phyloP scores from a whole-genome alignment of 176 grass and related monocot species.

The Tillandsia fasciculata region DNA sequence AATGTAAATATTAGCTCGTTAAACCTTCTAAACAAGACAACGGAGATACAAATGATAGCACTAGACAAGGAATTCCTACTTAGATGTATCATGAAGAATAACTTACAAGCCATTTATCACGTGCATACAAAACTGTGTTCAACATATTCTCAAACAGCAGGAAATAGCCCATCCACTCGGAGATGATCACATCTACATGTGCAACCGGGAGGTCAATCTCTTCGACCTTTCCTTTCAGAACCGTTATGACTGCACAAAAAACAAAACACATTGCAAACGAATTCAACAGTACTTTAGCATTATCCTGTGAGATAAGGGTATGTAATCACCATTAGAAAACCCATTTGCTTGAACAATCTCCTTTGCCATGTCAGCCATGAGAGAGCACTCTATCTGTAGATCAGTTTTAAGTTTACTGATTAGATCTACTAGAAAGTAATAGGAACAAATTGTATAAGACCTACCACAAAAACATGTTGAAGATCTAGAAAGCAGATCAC shows the following conservation, averaged over 20 bases:
- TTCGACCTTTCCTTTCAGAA: conserved; percentile 94
- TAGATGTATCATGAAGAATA: conserved; percentile 9
- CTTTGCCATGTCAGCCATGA: conserved; percentile 95
- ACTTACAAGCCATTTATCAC: conserved; percentile 99
- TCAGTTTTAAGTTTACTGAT: background rate
- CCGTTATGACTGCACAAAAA: conserved; percentile 66
- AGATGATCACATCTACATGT: conserved; percentile 88
- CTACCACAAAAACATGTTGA: too few species aligned
- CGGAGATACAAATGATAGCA: background rate
- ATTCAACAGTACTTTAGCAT: background rate
- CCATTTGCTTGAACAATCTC: conserved; percentile 88
- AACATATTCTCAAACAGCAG: conserved; percentile 97
- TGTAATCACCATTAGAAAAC: conserved; percentile 55
- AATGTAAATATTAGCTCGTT: background rate
- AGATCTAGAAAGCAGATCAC: too few species aligned
- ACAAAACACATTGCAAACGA: conserved; percentile 4
- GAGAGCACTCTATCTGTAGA: conserved; percentile 90
- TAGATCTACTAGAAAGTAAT: background rate
- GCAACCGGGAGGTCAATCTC: conserved; percentile 87
- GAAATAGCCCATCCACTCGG: conserved; percentile 99
- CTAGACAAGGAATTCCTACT: conserved; percentile 4
- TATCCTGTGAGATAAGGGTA: conserved; percentile 1
- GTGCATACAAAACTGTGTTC: conserved; percentile 94
- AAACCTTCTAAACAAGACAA: background rate
- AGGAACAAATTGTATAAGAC: too few species aligned